Conservation (phyloP, 495 filamentous ascomycete genomes). For the Talaromyces wortmannii region DNA sequence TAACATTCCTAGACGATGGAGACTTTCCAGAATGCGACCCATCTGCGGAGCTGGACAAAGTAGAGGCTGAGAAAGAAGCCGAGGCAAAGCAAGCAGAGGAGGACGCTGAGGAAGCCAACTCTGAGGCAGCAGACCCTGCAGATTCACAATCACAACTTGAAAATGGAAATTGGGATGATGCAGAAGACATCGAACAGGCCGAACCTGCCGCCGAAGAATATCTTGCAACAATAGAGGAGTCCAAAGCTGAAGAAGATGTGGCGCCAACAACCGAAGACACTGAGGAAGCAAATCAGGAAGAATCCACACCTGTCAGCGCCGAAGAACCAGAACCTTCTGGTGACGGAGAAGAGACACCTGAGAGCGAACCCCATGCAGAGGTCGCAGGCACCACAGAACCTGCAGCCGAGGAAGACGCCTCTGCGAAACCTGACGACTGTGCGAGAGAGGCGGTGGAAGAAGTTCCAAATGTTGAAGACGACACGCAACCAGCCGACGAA, state of each 20-base stretch:
- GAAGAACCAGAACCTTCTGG: not conserved
- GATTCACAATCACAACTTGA: not conserved
- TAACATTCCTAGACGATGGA: slow-evolving; percentile 12
- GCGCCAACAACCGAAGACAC: too few relatives aligned
- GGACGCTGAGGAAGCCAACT: slow-evolving; percentile 6
- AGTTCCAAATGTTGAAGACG: slow-evolving; percentile 1
- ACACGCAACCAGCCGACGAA: slow-evolving; percentile 3
- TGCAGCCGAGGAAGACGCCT: slow-evolving; percentile 4
- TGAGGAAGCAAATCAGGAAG: not conserved
- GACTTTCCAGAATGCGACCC: slow-evolving; percentile 22
- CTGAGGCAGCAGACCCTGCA: not conserved
- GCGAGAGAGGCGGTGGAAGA: not conserved
- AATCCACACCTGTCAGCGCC: not conserved
- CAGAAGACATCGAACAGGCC: not conserved
- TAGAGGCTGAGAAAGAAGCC: slow-evolving; percentile 24
- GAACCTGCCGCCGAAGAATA: not conserved
- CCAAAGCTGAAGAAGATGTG: not conserved
- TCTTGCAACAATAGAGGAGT: not conserved
- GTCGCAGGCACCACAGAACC: slow-evolving; percentile 2
- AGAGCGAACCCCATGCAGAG: not conserved
- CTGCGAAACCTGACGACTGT: slow-evolving; percentile 1
- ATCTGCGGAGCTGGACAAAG: slow-evolving; percentile 18
- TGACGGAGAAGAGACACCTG: not conserved
- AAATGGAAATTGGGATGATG: not conserved
- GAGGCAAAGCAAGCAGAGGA: slow-evolving; percentile 12